Evolutionary conservation across 2,329 filamentous ascomycete genomes (phyloP).

Genomic region (Pseudogymnoascus verrucosus): DNA sequence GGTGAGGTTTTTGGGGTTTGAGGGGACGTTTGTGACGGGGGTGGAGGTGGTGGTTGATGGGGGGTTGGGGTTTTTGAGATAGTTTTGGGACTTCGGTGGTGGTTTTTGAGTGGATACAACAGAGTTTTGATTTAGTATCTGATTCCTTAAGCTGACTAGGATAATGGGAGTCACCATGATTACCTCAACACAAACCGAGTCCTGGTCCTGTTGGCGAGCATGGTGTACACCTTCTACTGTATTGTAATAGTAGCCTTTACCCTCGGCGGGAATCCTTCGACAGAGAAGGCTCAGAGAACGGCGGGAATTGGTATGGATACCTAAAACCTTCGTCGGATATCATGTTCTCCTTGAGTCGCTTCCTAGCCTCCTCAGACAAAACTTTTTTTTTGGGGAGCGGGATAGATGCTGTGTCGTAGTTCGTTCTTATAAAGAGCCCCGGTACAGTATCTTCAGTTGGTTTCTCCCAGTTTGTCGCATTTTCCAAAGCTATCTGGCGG

Average conservation of each 20-base stretch:
- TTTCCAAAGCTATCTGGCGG: not conserved
- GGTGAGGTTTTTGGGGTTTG: conserved; percentile 3
- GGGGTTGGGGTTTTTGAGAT: not conserved
- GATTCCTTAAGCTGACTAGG: not conserved
- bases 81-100: not conserved
- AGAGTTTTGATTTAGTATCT: not conserved
- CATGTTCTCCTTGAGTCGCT: not conserved
- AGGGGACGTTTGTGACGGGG: not conserved
- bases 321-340: not conserved
- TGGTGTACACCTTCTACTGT: too few relatives aligned
- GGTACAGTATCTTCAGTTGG: not conserved
- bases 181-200: too few relatives aligned
- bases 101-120: not conserved
- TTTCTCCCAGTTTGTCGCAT: not conserved
- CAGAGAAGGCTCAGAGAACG: too few relatives aligned
- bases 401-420: not conserved
- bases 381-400: not conserved
- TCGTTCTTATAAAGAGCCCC: not conserved
- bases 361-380: not conserved
- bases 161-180: not conserved
- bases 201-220: too few relatives aligned
- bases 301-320: too few relatives aligned
- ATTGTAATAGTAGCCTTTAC: too few relatives aligned
- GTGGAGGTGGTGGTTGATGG: not conserved
- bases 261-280: too few relatives aligned